Evolutionary conservation across 2,329 filamentous ascomycete species (phyloP).

Genomic region (Ophiostoma quercus): DNA sequence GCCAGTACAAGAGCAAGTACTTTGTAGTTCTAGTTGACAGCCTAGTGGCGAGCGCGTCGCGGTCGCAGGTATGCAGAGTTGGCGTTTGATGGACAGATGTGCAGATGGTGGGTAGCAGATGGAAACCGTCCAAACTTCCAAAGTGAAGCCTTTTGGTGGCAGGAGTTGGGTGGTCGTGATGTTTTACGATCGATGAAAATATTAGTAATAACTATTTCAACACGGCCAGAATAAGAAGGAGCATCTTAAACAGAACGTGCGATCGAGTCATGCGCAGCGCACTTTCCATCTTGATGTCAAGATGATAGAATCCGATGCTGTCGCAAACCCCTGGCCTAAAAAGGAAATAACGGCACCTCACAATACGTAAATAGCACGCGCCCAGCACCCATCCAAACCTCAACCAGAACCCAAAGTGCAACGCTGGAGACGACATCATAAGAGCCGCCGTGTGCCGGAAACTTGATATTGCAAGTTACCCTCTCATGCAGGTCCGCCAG

Average conservation of each 20-base stretch:
- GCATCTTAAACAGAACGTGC: neutral
- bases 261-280: neutral
- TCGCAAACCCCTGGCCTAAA: neutral
- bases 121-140: neutral
- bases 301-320: neutral
- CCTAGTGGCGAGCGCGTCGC: slow-evolving; percentile 2
- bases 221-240: neutral
- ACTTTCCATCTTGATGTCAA: neutral
- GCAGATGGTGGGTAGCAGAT: neutral
- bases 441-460: slow-evolving; percentile 2
- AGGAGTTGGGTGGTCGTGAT: neutral
- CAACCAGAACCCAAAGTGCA: neutral
- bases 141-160: neutral
- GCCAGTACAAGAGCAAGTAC: neutral
- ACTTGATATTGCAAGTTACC: slow-evolving; percentile 11
- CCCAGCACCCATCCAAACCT: no score
- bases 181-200: neutral
- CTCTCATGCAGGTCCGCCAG: slow-evolving; percentile 3
- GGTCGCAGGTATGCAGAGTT: slow-evolving; percentile 3
- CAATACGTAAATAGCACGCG: neutral
- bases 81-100: neutral
- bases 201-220: neutral
- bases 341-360: neutral
- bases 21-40: neutral
- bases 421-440: neutral